phyloP scores from a whole-genome alignment of 2,329 filamentous ascomycete species.

The Uncinocarpus reesii region DNA sequence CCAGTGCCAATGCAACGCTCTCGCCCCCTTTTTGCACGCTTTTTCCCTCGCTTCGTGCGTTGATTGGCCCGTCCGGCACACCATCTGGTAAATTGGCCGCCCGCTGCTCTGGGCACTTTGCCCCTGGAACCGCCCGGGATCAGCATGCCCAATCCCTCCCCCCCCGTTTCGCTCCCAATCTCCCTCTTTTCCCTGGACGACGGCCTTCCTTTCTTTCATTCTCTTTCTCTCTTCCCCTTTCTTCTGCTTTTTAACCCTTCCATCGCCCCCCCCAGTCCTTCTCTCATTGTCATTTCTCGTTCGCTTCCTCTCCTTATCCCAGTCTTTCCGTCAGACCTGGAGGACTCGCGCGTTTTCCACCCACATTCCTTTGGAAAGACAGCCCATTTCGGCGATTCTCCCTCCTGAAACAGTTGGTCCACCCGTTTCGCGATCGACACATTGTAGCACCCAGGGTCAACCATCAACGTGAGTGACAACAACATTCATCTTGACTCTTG shows the following conservation, averaged over 20 bases:
- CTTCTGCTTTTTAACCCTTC: slow-evolving; percentile 21
- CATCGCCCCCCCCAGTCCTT: slow-evolving; percentile 16
- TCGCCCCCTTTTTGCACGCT: not conserved
- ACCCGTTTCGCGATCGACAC: not conserved
- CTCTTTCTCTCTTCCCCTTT: slow-evolving; percentile 21
- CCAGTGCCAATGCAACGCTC: not conserved
- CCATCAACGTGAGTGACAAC: no score
- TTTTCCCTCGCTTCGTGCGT: not conserved
- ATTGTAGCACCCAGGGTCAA: slow-evolving; percentile 7
- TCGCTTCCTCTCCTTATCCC: slow-evolving; percentile 15
- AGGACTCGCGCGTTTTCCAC: slow-evolving; percentile 30
- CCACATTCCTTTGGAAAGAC: slow-evolving; percentile 29
- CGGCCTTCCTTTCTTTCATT: slow-evolving; percentile 18
- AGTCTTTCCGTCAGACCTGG: slow-evolving; percentile 34
- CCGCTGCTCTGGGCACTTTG: not conserved
- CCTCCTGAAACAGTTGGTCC: slow-evolving; percentile 1
- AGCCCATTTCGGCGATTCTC: not conserved
- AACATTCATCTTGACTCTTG: no score
- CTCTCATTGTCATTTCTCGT: slow-evolving; percentile 16
- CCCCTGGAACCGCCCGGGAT: slow-evolving; percentile 3
- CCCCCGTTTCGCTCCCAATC: not conserved
- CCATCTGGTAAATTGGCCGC: not conserved
- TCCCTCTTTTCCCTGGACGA: slow-evolving; percentile 16
- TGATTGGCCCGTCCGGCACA: not conserved
- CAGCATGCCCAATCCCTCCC: not conserved